A percentile compares a stretch with the other conserved stretches of the same genome.
Evolutionary conservation across 176 grass and related monocot species (phyloP).

Genomic region (Aegilops sharonensis): DNA sequence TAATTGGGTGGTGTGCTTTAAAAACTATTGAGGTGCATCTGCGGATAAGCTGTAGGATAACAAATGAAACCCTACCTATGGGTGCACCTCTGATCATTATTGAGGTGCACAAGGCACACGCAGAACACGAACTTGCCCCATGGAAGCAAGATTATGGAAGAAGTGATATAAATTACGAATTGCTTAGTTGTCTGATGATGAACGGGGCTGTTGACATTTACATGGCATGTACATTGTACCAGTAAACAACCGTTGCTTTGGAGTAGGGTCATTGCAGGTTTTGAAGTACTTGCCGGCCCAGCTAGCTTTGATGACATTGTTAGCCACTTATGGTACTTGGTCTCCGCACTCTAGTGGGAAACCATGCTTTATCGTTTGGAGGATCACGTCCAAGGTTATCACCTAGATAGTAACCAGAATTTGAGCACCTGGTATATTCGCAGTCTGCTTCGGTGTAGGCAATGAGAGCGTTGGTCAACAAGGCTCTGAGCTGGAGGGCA

Average conservation of each 20-base stretch:
- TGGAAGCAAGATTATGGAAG: not conserved
- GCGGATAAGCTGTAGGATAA: conserved; percentile 14
- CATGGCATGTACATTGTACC: not conserved
- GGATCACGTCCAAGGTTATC: not conserved
- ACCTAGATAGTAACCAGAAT: conserved; percentile 1
- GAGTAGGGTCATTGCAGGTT: not conserved
- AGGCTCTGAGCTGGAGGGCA: not conserved
- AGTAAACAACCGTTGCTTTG: not conserved
- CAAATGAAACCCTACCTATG: conserved; percentile 6
- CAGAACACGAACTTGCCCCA: not conserved
- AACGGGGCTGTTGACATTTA: not conserved
- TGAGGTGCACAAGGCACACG: not conserved
- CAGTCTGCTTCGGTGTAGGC: not conserved
- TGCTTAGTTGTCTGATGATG: not conserved
- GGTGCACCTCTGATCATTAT: not conserved
- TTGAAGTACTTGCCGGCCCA: not conserved
- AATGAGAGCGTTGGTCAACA: not conserved
- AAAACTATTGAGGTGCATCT: conserved; percentile 11
- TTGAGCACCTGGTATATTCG: not conserved
- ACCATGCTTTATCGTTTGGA: not conserved
- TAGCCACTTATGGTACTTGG: not conserved
- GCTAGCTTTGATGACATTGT: not conserved
- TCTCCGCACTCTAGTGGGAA: not conserved
- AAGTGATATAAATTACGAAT: not conserved
- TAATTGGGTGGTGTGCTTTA: not conserved